Conservation (phyloP, 2,329 filamentous ascomycete genomes). For the Cryphonectria parasitica region DNA sequence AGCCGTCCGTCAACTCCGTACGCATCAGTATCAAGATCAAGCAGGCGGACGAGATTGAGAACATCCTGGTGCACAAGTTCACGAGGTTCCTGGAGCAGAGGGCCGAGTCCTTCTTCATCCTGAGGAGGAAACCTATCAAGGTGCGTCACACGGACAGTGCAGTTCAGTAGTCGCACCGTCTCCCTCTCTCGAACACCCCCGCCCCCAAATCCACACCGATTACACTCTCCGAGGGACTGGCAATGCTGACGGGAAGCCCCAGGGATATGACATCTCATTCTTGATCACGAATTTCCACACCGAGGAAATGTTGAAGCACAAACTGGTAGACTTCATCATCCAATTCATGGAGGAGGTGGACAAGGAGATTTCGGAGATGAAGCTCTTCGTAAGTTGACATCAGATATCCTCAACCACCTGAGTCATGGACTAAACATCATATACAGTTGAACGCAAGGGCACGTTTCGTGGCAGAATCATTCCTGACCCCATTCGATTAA, state of each 20-base stretch:
- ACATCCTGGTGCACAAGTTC: constrained; percentile 98
- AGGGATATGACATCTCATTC: constrained; percentile 99
- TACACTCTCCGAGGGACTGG: too few relatives aligned
- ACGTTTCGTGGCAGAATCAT: constrained; percentile 97
- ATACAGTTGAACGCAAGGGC: constrained; percentile 88
- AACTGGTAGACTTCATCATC: constrained; percentile 98
- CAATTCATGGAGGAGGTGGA: constrained; percentile 99
- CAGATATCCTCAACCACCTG: constrained; percentile 37
- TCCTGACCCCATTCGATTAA: constrained; percentile 72
- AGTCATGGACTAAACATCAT: constrained; percentile 16
- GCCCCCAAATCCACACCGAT: neutral
- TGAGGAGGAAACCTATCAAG: constrained; percentile 93
- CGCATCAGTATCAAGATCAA: constrained; percentile 99
- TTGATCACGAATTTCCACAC: constrained; percentile 98
- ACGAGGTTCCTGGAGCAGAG: constrained; percentile 94
- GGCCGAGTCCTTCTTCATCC: constrained; percentile 95
- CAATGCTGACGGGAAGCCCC: constrained; percentile 21
- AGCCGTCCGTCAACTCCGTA: constrained; percentile 95
- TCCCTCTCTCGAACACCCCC: neutral
- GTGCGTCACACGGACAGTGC: constrained; percentile 50
- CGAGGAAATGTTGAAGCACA: constrained; percentile 98
- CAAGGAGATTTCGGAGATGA: constrained; percentile 99
- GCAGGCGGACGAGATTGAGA: constrained; percentile 98
- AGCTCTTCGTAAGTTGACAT: constrained; percentile 71
- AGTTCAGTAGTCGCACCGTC: neutral